Evolutionary conservation across 2,329 filamentous ascomycete species (phyloP).

Genomic region (Simplicillium aogashimaense): DNA sequence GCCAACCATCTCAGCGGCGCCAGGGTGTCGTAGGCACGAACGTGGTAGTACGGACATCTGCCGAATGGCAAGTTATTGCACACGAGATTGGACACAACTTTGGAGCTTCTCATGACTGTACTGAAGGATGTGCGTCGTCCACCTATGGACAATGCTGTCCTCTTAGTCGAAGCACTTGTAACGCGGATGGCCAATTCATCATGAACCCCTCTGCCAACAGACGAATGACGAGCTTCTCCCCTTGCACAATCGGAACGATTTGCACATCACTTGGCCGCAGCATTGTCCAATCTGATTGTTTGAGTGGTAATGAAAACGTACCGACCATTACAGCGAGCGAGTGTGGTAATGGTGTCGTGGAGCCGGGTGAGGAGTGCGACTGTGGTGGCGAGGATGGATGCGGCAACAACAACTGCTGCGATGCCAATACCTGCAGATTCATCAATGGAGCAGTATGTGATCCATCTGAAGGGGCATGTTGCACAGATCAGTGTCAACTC

Average conservation of each 20-base stretch:
- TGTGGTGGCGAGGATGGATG: constrained; percentile 73
- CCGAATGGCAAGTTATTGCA: constrained; percentile 83
- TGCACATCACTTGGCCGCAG: constrained; percentile 69
- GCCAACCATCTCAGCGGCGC: constrained; percentile 15
- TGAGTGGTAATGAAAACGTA: constrained; percentile 70
- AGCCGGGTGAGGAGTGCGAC: constrained; percentile 89
- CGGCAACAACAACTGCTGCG: constrained; percentile 68
- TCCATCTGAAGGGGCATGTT: constrained; percentile 63
- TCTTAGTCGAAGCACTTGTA: constrained; percentile 50
- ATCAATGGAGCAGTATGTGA: constrained; percentile 64
- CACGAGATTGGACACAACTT: constrained; percentile 84
- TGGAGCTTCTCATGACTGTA: constrained; percentile 83
- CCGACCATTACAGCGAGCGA: constrained; percentile 71
- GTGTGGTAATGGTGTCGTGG: constrained; percentile 96
- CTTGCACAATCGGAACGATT: constrained; percentile 77
- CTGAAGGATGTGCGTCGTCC: constrained; percentile 36
- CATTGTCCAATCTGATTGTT: constrained; percentile 60
- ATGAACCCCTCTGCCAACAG: constrained; percentile 78
- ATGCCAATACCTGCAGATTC: constrained; percentile 81
- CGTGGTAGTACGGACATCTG: constrained; percentile 65
- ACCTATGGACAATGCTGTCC: constrained; percentile 56
- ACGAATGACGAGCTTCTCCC: constrained; percentile 64
- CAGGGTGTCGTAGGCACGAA: constrained; percentile 35
- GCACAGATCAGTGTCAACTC: constrained; percentile 51
- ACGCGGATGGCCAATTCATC: constrained; percentile 63